Percentiles rank a stretch among this genome's conserved stretches.
phyloP scores from a whole-genome alignment of 352 stramenopile species.

The Globisporangium cederbergense region DNA sequence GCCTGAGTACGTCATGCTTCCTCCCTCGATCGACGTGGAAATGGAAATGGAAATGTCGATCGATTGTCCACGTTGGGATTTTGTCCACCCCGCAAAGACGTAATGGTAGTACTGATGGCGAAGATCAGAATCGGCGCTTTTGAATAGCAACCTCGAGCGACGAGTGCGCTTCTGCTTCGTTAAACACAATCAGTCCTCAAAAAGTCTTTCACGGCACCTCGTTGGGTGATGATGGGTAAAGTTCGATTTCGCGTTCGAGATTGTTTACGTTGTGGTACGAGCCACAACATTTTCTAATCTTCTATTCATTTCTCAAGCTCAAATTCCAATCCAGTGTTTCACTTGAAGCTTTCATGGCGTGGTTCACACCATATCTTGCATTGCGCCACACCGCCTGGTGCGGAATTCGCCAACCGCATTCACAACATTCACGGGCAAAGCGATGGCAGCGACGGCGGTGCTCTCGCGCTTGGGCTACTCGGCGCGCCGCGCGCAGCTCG shows the following conservation, averaged over 20 bases:
- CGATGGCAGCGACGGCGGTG: conserved; percentile 33
- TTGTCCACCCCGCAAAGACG: background rate
- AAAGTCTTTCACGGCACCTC: background rate
- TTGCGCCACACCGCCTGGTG: background rate
- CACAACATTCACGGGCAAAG: background rate
- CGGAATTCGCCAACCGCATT: background rate
- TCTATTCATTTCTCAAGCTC: background rate
- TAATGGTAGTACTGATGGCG: too few relatives aligned
- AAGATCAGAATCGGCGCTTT: too few relatives aligned
- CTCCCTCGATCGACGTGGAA: background rate
- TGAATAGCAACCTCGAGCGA: background rate
- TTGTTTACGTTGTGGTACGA: conserved; percentile 5
- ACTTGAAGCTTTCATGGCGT: background rate
- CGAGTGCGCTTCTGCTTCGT: background rate
- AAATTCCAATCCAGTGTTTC: background rate
- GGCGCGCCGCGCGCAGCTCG: conserved; percentile 14
- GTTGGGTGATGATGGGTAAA: conserved; percentile 2
- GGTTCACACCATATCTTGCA: conserved; percentile 3
- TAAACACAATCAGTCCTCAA: background rate
- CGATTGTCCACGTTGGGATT: background rate
- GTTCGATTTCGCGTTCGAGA: conserved; percentile 5
- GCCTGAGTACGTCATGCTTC: too few relatives aligned
- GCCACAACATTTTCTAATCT: background rate
- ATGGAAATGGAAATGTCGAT: background rate
- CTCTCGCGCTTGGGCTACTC: conserved; percentile 32